phyloP scores from a whole-genome alignment of 768 basidiomycete genomes.

The Rhodotorula sphaerocarpa region DNA sequence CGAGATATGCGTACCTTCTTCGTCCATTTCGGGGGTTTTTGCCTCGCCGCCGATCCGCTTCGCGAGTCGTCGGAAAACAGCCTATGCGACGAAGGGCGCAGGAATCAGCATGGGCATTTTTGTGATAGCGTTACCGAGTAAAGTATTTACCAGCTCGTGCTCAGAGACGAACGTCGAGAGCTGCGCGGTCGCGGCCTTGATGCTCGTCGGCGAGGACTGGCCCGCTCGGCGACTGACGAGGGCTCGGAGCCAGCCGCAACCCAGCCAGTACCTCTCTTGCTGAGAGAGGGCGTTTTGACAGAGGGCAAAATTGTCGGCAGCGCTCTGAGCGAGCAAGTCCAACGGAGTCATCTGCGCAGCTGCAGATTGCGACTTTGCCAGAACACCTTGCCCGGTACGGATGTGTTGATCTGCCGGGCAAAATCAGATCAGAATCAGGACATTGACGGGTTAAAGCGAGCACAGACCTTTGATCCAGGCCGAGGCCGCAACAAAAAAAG shows the following conservation, averaged over 20 bases:
- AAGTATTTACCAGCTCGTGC: background rate
- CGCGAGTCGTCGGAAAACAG: slow-evolving; percentile 2
- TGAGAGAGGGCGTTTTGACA: background rate
- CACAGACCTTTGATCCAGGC: slow-evolving; percentile 5
- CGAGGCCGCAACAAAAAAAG: slow-evolving; percentile 35
- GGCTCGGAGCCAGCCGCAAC: slow-evolving; percentile 2
- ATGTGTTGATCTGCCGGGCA: background rate
- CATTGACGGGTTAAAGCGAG: background rate
- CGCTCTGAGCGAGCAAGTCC: background rate
- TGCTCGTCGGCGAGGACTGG: background rate
- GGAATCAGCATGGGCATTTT: too few relatives aligned
- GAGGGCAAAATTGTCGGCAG: background rate
- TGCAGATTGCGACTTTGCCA: background rate
- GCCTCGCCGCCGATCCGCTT: background rate
- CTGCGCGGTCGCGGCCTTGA: background rate
- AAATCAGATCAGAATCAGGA: background rate
- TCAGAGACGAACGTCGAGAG: background rate
- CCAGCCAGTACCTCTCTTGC: slow-evolving; percentile 8
- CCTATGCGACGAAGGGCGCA: background rate
- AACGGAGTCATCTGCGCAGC: too few relatives aligned
- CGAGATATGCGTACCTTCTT: background rate
- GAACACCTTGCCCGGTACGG: slow-evolving; percentile 3
- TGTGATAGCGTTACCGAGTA: background rate
- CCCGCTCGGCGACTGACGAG: background rate
- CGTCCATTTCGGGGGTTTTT: background rate